phyloP scores from a whole-genome alignment of 1,284 basidiomycete species.

The Coniferiporia sulphurascens region DNA sequence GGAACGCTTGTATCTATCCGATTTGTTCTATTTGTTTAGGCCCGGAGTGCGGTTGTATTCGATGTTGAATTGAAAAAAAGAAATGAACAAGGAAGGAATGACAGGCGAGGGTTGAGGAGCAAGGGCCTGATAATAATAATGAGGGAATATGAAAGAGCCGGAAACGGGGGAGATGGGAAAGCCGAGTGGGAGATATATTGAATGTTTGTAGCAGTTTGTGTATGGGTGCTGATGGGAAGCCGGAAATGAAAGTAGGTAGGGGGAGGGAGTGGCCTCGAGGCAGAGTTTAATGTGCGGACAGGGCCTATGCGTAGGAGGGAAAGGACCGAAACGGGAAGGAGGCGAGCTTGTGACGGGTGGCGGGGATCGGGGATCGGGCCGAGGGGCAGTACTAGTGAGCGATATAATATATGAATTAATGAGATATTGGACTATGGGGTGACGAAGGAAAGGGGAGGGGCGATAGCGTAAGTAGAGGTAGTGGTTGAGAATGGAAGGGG shows the following conservation, averaged over 20 bases:
- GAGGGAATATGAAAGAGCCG: constrained; percentile 1
- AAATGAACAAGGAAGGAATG: too few relatives aligned
- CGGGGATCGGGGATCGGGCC: constrained; percentile 14
- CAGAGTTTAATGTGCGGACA: constrained; percentile 3
- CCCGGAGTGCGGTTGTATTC: neutral
- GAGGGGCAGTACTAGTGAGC: neutral
- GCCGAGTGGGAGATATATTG: neutral
- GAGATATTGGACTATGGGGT: too few relatives aligned
- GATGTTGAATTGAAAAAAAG: neutral
- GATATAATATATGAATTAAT: too few relatives aligned
- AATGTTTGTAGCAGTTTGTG: neutral
- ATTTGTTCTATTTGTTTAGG: neutral
- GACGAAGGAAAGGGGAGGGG: too few relatives aligned
- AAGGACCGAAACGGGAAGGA: constrained; percentile 5
- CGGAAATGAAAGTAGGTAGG: constrained; percentile 19
- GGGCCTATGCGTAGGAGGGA: constrained; percentile 17
- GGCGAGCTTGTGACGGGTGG: constrained; percentile 11
- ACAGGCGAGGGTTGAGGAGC: neutral
- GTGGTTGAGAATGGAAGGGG: too few relatives aligned
- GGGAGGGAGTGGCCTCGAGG: constrained; percentile 15
- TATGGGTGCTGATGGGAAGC: neutral
- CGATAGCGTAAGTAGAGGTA: too few relatives aligned
- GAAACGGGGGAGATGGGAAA: neutral
- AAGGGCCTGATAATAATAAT: constrained; percentile 1
- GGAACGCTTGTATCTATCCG: neutral